Evolutionary conservation across 2,329 filamentous ascomycete species (phyloP), one percentile per base, ranked within the genome.

Genomic region (Fusarium continuum): DNA sequence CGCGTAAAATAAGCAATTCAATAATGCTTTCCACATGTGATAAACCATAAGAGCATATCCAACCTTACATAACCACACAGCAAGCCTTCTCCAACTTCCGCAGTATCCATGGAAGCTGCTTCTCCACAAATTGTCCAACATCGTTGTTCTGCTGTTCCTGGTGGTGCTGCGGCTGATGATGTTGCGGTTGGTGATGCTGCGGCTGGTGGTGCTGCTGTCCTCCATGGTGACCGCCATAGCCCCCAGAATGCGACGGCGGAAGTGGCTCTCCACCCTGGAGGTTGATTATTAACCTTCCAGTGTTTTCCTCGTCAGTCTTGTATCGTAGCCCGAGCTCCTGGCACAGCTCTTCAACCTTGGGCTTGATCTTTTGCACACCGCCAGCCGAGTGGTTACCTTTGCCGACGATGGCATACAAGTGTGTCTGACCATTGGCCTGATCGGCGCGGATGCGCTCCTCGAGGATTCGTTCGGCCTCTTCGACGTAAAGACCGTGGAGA

Each of bases 361-460:
- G 95, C 79, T 96, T 97, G 77, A 99, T 88, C 82, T 95, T 97
- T 77, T 97, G 92, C 20, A 98, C 84, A 71, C 95, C 90, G 65
- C 88, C 85, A 9, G 79, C 81, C 45, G 88, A 92, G 79, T 99
- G 95, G 75, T 96, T 95, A 4, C 95, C 95, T 78, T 94, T 96
- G 72, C 95, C 95, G 25, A 98, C 94, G 72, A 99, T 97, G 34
- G 96, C 93, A 78, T 97, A 93, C 52, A 99, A 80, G 78, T 97
- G 92, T 17, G 82, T 86, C 79, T 96, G 90, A 1, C 91, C 91
- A 29, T 86, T 84, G 48, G 84, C 76, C 74, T 87, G 86, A 55
- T 93, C 93, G 67, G 91, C 88, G 67, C 87, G 86, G 72, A 99
- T 96, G 67, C 95, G 85, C 77, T 91, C 83, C 79, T 94, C 91